Evolutionary conservation across 2,329 filamentous ascomycete genomes (phyloP).

Genomic region (Diplodia intermedia): DNA sequence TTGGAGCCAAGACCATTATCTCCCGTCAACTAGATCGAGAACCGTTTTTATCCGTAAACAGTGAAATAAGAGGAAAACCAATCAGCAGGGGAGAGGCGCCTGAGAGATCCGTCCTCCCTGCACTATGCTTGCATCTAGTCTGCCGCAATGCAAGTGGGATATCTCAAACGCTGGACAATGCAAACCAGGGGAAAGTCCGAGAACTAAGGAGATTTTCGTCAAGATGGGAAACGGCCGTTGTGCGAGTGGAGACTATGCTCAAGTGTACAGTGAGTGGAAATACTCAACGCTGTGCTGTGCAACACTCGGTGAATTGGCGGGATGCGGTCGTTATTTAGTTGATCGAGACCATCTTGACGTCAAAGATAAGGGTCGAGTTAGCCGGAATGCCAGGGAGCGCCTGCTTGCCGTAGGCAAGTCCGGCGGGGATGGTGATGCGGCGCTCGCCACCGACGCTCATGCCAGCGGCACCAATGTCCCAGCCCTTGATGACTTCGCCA

Average conservation of each 20-base stretch:
- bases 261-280: conserved; percentile 44
- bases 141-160: conserved; percentile 50
- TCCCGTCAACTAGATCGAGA: conserved; percentile 9
- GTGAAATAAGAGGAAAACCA: not conserved
- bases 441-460: conserved; percentile 95
- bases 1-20: not conserved
- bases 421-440: conserved; percentile 84
- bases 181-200: conserved; percentile 33
- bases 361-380: conserved; percentile 92
- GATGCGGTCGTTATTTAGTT: conserved; percentile 45
- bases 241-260: conserved; percentile 36
- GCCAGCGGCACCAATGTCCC: conserved; percentile 92
- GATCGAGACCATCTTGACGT: conserved; percentile 64
- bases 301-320: conserved; percentile 39
- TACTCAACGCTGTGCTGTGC: conserved; percentile 37
- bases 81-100: conserved; percentile 26
- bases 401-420: conserved; percentile 89
- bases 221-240: conserved; percentile 37
- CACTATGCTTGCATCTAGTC: conserved; percentile 35
- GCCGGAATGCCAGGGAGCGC: conserved; percentile 81
- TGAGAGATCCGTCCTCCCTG: conserved; percentile 53
- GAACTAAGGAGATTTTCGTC: conserved; percentile 35
- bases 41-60: conserved; percentile 15
- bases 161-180: conserved; percentile 49
- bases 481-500: conserved; percentile 98